A percentile compares a stretch with the other conserved stretches of the same genome.
These are phyloP conservation scores for Hypoxylon sp. DNA, from an alignment of 2,329 filamentous ascomycete species.

Conservation along the genomic window DNA sequence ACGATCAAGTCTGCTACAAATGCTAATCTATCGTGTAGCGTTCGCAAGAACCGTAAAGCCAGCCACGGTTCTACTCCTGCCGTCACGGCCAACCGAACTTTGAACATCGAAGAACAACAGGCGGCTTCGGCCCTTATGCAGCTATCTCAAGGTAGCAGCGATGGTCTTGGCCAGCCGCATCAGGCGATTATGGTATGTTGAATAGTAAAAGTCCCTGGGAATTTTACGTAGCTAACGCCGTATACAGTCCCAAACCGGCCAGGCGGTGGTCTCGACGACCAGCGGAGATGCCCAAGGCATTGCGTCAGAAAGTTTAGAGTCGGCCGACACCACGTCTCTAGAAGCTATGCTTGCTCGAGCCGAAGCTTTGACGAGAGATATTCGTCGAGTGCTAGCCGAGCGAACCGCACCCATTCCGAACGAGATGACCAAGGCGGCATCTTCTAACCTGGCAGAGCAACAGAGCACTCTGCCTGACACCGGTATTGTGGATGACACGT, in stretches of 20 bases:
- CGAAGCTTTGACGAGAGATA: constrained; percentile 53
- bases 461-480: constrained; percentile 29
- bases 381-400: constrained; percentile 49
- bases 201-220: not conserved
- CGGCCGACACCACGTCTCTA: constrained; percentile 55
- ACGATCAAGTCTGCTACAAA: constrained; percentile 4
- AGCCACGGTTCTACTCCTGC: constrained; percentile 29
- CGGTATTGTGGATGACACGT: constrained; percentile 34
- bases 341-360: constrained; percentile 58
- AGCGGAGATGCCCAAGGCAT: constrained; percentile 55
- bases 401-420: constrained; percentile 23
- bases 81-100: constrained; percentile 34
- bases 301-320: constrained; percentile 49
- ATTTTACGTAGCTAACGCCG: constrained; percentile 13
- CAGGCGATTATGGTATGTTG: constrained; percentile 69
- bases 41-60: constrained; percentile 39
- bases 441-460: not conserved
- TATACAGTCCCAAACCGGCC: constrained; percentile 54
- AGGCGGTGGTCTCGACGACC: constrained; percentile 58
- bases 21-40: constrained; percentile 39
- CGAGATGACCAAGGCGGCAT: constrained; percentile 4
- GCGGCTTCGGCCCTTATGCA: constrained; percentile 70
- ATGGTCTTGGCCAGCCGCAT: constrained; percentile 62
- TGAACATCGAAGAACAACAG: constrained; percentile 68
- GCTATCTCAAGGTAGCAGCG: constrained; percentile 59